Base-by-base conservation (phyloP, 148 eudicot genomes). In the Camellia japonica region DNA sequence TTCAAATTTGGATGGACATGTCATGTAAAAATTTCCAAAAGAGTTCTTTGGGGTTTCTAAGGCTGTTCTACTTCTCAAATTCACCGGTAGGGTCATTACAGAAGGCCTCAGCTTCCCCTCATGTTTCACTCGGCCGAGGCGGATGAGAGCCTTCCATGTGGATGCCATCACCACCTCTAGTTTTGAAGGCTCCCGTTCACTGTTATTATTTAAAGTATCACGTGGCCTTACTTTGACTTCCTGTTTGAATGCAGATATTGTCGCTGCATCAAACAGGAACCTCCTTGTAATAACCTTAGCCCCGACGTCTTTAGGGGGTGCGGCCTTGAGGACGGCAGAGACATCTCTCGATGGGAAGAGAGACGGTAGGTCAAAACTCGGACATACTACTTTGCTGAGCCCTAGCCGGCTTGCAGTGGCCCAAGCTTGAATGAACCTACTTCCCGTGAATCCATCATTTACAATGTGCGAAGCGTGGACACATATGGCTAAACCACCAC, bases 401-500 rank as follows among this genome's bases (percentile, higher is more conserved):
- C 49, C 77, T 5, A 58, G 0, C 49, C 52, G 52, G 19, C 49
- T 56, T 0, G 65, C 47, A 6, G 49, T 59, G 66, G 77, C 77
- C 77, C 77, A 74, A 3, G 47, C 65, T 0, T 74, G 30, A 2
- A 58, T 42, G 7, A 74, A 59, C 6, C 11, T 5, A 23, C 7
- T 58, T 2, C 10, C 49, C 2, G 77, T 74, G 77, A 74, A 74
- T 10, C 77, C 77, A 18, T 74, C 77, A 23, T 49, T 51, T 7
- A 74, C 59, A 6, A 74, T 18, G 7, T 74, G 77, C 5, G 77
- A 74, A 59, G 49, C 14, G 2, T 16, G 30, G 6, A 74, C 65
- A 4, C 75, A n/a, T 13, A 72, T 4, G 75, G 14, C 75, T 0
- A 72, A 15, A 5, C 75, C 77, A 3, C 77, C 77, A 8, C 77